Conservation (phyloP, 805 yeast species). For the Suhomyces faveliae region DNA sequence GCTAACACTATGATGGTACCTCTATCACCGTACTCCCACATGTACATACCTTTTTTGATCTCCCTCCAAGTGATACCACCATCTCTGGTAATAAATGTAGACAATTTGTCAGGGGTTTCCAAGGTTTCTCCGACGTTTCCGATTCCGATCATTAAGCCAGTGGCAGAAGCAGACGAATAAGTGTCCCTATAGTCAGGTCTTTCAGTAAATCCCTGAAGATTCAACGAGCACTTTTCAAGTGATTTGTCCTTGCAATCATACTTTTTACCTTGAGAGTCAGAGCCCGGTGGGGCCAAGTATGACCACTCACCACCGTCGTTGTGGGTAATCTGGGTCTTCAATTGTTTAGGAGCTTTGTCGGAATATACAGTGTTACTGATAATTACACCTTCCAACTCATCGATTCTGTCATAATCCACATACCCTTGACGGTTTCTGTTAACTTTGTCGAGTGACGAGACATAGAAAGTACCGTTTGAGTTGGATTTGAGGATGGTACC, state of each 20-base stretch:
- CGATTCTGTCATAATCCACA: slow-evolving; percentile 86
- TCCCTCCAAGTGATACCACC: slow-evolving; percentile 91
- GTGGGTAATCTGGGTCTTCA: slow-evolving; percentile 74
- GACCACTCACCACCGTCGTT: slow-evolving; percentile 93
- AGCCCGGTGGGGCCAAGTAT: slow-evolving; percentile 64
- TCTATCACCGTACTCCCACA: slow-evolving; percentile 97
- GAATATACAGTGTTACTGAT: slow-evolving; percentile 69
- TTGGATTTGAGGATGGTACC: slow-evolving; percentile 87
- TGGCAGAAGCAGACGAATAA: slow-evolving; percentile 82
- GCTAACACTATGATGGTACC: slow-evolving; percentile 84
- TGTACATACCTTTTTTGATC: slow-evolving; percentile 65
- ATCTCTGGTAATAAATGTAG: slow-evolving; percentile 80
- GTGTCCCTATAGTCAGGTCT: slow-evolving; percentile 81
- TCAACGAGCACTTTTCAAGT: slow-evolving; percentile 67
- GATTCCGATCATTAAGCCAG: slow-evolving; percentile 86
- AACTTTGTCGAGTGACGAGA: slow-evolving; percentile 62
- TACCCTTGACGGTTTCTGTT: slow-evolving; percentile 72
- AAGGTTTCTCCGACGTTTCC: slow-evolving; percentile 82
- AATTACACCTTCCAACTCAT: slow-evolving; percentile 81
- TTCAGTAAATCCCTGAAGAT: slow-evolving; percentile 89
- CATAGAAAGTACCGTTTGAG: slow-evolving; percentile 87
- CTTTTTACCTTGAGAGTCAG: slow-evolving; percentile 58
- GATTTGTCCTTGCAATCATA: slow-evolving; percentile 52
- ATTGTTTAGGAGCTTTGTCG: slow-evolving; percentile 46
- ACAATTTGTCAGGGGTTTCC: slow-evolving; percentile 47